Percentiles rank a stretch among this genome's conserved stretches.
These are phyloP conservation scores for Boletus vermiculosoides DNA, from an alignment of 768 basidiomycete genomes.

Conservation along the genomic window DNA sequence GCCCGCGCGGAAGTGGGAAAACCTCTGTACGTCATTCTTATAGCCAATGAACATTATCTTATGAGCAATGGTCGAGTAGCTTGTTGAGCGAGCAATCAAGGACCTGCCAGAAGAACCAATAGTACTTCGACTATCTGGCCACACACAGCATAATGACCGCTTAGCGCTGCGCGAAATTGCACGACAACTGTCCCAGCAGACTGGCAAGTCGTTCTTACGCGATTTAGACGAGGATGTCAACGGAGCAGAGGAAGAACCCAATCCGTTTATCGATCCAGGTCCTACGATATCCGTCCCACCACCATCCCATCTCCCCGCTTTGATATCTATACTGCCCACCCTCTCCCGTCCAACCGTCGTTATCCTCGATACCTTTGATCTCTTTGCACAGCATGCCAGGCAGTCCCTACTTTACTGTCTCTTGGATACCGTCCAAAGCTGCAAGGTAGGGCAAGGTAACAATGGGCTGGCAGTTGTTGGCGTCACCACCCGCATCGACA, in stretches of 20 bases:
- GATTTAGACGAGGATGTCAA: constrained; percentile 32
- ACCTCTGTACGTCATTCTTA: constrained; percentile 49
- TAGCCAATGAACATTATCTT: background rate
- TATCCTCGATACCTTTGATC: constrained; percentile 88
- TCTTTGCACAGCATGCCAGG: constrained; percentile 88
- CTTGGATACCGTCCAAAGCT: constrained; percentile 89
- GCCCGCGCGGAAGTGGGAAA: constrained; percentile 86
- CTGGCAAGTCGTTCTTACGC: constrained; percentile 55
- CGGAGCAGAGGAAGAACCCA: constrained; percentile 41
- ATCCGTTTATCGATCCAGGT: constrained; percentile 48
- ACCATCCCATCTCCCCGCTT: constrained; percentile 65
- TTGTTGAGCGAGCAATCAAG: constrained; percentile 58
- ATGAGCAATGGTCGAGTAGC: constrained; percentile 36
- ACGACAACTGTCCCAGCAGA: constrained; percentile 75
- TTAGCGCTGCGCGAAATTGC: constrained; percentile 93
- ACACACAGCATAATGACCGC: constrained; percentile 81
- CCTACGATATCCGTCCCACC: constrained; percentile 49
- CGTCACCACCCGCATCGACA: constrained; percentile 82
- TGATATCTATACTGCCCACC: constrained; percentile 76
- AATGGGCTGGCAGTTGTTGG: constrained; percentile 86
- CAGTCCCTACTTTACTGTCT: constrained; percentile 95
- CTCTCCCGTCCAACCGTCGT: constrained; percentile 78
- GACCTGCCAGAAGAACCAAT: constrained; percentile 54
- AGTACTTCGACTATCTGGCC: constrained; percentile 79
- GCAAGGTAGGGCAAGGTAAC: constrained; percentile 54